Conservation (phyloP, 2,329 filamentous ascomycete species). For the Cryphonectria carpinicola region DNA sequence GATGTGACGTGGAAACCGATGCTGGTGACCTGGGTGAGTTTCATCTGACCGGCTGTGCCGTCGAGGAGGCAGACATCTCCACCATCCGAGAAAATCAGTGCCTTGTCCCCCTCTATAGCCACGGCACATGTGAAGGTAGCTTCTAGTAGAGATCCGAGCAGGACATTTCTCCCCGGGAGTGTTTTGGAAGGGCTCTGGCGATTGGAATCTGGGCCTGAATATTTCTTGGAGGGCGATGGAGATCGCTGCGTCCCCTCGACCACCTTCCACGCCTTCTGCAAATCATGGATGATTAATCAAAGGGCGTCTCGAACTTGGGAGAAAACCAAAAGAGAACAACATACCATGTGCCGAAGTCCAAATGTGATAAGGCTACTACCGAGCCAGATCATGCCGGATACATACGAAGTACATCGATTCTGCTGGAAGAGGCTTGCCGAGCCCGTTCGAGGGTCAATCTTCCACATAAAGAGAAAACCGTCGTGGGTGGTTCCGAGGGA, state of each 20-base stretch:
- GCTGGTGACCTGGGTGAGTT: conserved; percentile 67
- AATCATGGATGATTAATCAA: neutral
- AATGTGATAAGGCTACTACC: conserved; percentile 82
- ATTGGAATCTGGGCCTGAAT: conserved; percentile 50
- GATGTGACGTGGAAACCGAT: conserved; percentile 71
- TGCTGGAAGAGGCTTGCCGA: conserved; percentile 80
- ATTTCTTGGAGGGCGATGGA: conserved; percentile 66
- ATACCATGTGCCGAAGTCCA: conserved; percentile 82
- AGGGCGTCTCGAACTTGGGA: neutral
- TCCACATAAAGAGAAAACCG: conserved; percentile 92
- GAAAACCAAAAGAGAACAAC: neutral
- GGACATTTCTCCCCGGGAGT: conserved; percentile 81
- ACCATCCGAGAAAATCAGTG: conserved; percentile 83
- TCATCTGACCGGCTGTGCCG: conserved; percentile 72
- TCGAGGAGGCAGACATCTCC: conserved; percentile 91
- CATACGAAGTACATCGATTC: conserved; percentile 86
- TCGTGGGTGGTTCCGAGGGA: conserved; percentile 89
- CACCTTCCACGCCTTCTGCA: conserved; percentile 24
- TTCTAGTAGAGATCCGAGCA: conserved; percentile 81
- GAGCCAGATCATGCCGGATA: conserved; percentile 90
- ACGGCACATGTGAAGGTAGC: conserved; percentile 81
- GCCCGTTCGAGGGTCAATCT: conserved; percentile 79
- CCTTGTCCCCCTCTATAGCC: conserved; percentile 71
- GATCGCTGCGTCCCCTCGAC: conserved; percentile 65
- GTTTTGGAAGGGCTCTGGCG: conserved; percentile 59